Evolutionary conservation across 345 rosid species (phyloP), one percentile per base, ranked within the genome.

Genomic region (Gossypium australe): DNA sequence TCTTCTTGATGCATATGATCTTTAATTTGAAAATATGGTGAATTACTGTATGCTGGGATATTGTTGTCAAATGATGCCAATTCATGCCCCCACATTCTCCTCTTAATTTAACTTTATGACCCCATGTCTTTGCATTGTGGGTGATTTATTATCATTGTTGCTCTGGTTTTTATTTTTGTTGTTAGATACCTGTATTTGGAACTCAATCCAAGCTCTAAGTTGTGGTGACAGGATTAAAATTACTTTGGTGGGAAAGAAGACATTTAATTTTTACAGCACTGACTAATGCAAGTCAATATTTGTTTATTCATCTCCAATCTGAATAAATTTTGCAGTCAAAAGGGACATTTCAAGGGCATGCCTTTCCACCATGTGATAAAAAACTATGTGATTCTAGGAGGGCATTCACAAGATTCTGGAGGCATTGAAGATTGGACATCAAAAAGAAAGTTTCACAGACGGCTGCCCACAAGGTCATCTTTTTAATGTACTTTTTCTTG

Each of bases 341-440:
- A 82, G 73, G 91, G 86, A 61, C 78, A 86, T 72, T 89, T 87
- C 81, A 87, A 79, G 60, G 90, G 93, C 49, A 82, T 89, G 87
- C 87, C 77, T 78, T 89, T 90, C 71, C 84, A 72, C 52, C 86
- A 79, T 56, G 89, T 89, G 53, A 85, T 90, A 55, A 89, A 90
- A 73, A 84, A 86, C 75, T 84, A 78, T 62, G 83, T 89, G 67
- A 86, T 90, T 78, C 90, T 87, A 82, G 95, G 84, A 13, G 90
- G 91, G 55, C 76, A 84, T 62, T 75, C 81, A 38, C 71, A 65
- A 48, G 75, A 74, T 43, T 74, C 75, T 25, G 87, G 81, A 44
- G 75, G 82, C 71, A 73, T 81, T 27, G 88, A 87, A 80, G 95
- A 86, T 63, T 90, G 95, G 95, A 86, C 90, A 9, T 73, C 77